Conservation (phyloP, 2,329 filamentous ascomycete species). For the Calonectria crousiana region DNA sequence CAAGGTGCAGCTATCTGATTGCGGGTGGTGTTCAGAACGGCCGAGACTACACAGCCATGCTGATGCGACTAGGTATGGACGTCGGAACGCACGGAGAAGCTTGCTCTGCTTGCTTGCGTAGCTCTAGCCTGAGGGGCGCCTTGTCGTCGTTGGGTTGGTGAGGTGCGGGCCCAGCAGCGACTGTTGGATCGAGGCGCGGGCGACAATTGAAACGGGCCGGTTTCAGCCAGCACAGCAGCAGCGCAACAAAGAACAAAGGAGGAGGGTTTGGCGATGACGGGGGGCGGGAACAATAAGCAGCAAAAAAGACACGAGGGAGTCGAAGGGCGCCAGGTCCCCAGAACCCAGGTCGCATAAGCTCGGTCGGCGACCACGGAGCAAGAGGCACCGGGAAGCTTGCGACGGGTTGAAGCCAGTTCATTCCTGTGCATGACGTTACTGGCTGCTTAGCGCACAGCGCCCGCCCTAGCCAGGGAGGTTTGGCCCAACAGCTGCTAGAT, state of each 20-base stretch:
- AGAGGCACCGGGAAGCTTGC: not conserved
- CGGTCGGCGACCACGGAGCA: not conserved
- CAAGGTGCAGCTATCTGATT: not conserved
- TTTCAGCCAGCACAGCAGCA: not conserved
- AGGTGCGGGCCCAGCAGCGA: not conserved
- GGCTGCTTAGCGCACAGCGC: slow-evolving; percentile 6
- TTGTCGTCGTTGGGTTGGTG: not conserved
- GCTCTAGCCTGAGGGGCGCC: slow-evolving; percentile 1
- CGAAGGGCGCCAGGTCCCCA: not conserved
- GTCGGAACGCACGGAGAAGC: slow-evolving; percentile 20
- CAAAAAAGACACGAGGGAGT: not conserved
- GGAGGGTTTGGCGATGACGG: not conserved
- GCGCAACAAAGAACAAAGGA: not conserved
- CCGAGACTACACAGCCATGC: slow-evolving; percentile 23
- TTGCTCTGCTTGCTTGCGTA: not conserved
- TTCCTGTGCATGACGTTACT: not conserved
- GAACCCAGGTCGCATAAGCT: not conserved
- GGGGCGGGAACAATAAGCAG: not conserved
- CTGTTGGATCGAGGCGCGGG: not conserved
- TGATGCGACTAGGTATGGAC: slow-evolving; percentile 14
- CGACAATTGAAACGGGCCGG: not conserved
- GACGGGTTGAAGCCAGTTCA: slow-evolving; percentile 2
- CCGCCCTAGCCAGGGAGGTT: slow-evolving; percentile 5
- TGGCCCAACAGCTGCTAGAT: not conserved
- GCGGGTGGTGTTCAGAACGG: not conserved